Evolutionary conservation across 2,329 filamentous ascomycete genomes (phyloP).

Genomic region (Colletotrichum plurivorum): DNA sequence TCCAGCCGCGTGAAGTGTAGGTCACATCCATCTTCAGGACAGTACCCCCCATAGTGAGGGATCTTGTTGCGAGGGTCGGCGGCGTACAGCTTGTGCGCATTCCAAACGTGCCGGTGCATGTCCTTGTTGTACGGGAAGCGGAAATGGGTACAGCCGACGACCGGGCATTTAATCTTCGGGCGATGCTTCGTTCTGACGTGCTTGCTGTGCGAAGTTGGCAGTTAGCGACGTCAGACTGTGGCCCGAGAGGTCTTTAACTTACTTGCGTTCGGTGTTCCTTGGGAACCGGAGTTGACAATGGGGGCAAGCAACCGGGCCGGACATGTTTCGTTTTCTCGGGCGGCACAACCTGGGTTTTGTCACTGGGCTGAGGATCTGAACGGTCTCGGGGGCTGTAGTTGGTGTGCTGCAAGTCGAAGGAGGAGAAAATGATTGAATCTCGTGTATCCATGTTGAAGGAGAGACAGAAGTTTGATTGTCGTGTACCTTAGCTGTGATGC

Average conservation of each 20-base stretch:
- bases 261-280: background rate
- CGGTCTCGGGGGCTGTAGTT: background rate
- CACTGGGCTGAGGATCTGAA: background rate
- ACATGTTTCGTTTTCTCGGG: background rate
- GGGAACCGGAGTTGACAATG: background rate
- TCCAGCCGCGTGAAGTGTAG: background rate
- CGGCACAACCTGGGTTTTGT: background rate
- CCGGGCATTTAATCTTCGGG: background rate
- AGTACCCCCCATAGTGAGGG: background rate
- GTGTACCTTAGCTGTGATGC: too few species aligned
- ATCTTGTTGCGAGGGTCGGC: background rate
- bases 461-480: too few species aligned
- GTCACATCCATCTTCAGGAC: background rate
- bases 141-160: background rate
- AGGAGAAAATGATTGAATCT: too few species aligned
- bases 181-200: background rate
- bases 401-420: too few species aligned
- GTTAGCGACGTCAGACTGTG: background rate
- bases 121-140: background rate
- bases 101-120: slow-evolving; percentile 13
- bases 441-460: too few species aligned
- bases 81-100: background rate
- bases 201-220: background rate
- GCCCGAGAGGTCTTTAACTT: background rate
- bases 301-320: background rate